Conservation (phyloP, 768 basidiomycete species). For the Trichaptum fuscoviolaceum region DNA sequence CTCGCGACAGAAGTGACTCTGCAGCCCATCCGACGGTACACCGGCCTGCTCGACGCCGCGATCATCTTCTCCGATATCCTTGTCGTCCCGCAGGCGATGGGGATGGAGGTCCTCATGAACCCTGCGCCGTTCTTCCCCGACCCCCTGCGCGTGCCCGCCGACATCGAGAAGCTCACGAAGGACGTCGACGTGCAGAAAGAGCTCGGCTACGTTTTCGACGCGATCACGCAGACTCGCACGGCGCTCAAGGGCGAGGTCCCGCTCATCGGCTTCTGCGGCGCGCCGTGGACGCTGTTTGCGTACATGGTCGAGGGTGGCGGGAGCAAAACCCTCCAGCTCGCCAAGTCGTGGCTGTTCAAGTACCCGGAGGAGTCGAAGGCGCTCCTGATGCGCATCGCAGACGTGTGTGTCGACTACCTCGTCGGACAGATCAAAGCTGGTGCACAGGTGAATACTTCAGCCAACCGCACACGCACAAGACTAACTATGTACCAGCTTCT, state of each 20-base stretch:
- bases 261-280: constrained; percentile 94
- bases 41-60: constrained; percentile 84
- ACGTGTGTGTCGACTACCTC: constrained; percentile 83
- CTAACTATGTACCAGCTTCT: constrained; percentile 54
- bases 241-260: constrained; percentile 86
- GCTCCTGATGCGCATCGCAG: constrained; percentile 75
- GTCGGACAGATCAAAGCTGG: constrained; percentile 93
- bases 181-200: constrained; percentile 75
- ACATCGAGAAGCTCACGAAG: constrained; percentile 53
- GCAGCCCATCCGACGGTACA: constrained; percentile 88
- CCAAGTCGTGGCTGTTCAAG: constrained; percentile 92
- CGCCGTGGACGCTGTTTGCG: constrained; percentile 96
- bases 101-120: constrained; percentile 92
- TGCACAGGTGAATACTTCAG: constrained; percentile 69
- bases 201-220: constrained; percentile 88
- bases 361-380: constrained; percentile 79
- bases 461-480: not conserved
- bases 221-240: constrained; percentile 79
- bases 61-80: constrained; percentile 99
- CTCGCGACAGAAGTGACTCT: constrained; percentile 87
- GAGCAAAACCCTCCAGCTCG: constrained; percentile 84
- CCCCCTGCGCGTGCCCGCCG: constrained; percentile 73
- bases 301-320: constrained; percentile 99
- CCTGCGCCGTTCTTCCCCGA: constrained; percentile 86
- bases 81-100: constrained; percentile 96